Evolutionary conservation across 2,329 filamentous ascomycete species (phyloP), one percentile per base, ranked within the genome.

Genomic region (Sarocladium oryzae): DNA sequence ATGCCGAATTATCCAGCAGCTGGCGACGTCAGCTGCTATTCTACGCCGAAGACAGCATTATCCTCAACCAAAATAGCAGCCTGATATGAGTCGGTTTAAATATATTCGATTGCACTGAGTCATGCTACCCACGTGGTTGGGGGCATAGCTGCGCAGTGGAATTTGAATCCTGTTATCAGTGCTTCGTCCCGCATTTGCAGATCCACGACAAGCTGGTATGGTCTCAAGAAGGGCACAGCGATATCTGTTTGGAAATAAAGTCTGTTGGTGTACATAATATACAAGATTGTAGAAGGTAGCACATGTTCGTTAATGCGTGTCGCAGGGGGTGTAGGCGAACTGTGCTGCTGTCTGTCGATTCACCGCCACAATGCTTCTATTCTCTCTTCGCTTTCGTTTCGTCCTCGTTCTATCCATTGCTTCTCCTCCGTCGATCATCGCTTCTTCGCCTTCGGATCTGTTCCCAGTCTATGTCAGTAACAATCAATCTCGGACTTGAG

Each of bases 371-470:
- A 30, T 18, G 9, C 24, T 45, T 21, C 43, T 20, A 23, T 45
- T n/a, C 26, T 15, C 20, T 13, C 30, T 9, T 13, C 4, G n/a
- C n/a, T 18, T 33, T 21, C 10, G 28, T 20, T 30, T 48, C 28
- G 26, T 48, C 13, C 26, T 48, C 28, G 43, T 32, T 24, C 6
- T 48, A 48, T 30, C 24, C 8, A 21, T n/a, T 21, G 7, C 5
- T 9, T 32, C n/a, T 11, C 18, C 18, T 30, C 32, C 16, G 35
- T 30, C 26, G 16, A 52, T 52, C 57, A 60, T 53, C 56, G 55
- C 56, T 54, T 61, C 54, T 58, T 60, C 33, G 51, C 51, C 32
- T 51, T 61, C 21, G 61, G 56, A 53, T 58, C 66, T 67, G 30
- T 24, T 10, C 28, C 13, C 11, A 4, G 21, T n/a, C 15, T 26